Evolutionary conservation across 306 rosid genomes (phyloP).

Genomic region (Inga oerstediana): DNA sequence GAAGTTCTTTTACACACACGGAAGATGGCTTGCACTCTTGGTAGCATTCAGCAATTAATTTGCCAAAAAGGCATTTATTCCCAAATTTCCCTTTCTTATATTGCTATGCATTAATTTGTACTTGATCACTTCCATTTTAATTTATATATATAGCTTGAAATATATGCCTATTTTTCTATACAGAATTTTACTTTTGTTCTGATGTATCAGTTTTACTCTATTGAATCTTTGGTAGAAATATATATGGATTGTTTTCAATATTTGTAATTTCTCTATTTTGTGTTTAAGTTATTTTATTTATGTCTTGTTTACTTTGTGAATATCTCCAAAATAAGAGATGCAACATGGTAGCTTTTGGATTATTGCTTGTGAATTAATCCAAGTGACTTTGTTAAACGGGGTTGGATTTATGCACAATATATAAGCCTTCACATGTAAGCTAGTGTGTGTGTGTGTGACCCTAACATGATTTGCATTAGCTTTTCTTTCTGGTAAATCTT

Average conservation of each 20-base stretch:
- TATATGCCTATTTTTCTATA: background rate
- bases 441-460: background rate
- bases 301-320: background rate
- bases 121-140: background rate
- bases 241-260: background rate
- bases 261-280: background rate
- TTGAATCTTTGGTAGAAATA: background rate
- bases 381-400: conserved; percentile 21
- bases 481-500: conserved; percentile 27
- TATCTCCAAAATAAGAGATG: background rate
- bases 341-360: background rate
- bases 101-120: too few relatives aligned
- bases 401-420: conserved; percentile 29
- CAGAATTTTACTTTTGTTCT: background rate
- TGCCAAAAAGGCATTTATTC: too few relatives aligned
- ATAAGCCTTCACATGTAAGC: conserved; percentile 40
- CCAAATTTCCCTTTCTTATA: too few relatives aligned
- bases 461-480: background rate
- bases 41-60: too few relatives aligned
- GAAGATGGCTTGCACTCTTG: too few relatives aligned
- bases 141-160: background rate
- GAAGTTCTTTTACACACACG: too few relatives aligned
- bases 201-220: background rate
- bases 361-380: conserved; percentile 41
- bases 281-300: background rate